Conservation (phyloP, 2,329 filamentous ascomycete species). For the Botrytis fragariae region DNA sequence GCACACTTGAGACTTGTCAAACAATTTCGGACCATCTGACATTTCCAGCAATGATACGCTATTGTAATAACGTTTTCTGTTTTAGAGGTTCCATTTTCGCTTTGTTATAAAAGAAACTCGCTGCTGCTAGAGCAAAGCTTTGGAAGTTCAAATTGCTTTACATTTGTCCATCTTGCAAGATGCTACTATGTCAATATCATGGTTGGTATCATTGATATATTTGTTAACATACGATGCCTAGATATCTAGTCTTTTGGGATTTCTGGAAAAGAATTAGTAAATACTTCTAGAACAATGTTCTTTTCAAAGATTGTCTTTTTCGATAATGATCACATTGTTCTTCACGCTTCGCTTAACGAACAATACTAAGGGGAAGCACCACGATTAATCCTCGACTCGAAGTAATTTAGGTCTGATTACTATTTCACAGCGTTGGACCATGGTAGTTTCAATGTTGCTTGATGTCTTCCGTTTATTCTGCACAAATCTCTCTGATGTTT, state of each 20-base stretch:
- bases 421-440: background rate
- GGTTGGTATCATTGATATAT: background rate
- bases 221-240: background rate
- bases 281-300: constrained; percentile 3
- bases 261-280: background rate
- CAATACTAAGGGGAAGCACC: constrained; percentile 25
- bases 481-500: background rate
- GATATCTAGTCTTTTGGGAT: background rate
- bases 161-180: background rate
- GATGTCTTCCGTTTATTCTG: background rate
- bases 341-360: constrained; percentile 25
- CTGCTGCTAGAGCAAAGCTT: background rate
- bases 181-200: background rate
- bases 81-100: background rate
- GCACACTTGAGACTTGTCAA: background rate
- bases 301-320: background rate
- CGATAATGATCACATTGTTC: constrained; percentile 14
- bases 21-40: too few species aligned
- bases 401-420: background rate
- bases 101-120: background rate
- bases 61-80: background rate
- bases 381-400: background rate
- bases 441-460: background rate
- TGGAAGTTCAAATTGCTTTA: background rate
- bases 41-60: background rate